These are phyloP conservation scores for Fusarium floridanum DNA, from an alignment of 2,329 filamentous ascomycete species.

Conservation along the genomic window DNA sequence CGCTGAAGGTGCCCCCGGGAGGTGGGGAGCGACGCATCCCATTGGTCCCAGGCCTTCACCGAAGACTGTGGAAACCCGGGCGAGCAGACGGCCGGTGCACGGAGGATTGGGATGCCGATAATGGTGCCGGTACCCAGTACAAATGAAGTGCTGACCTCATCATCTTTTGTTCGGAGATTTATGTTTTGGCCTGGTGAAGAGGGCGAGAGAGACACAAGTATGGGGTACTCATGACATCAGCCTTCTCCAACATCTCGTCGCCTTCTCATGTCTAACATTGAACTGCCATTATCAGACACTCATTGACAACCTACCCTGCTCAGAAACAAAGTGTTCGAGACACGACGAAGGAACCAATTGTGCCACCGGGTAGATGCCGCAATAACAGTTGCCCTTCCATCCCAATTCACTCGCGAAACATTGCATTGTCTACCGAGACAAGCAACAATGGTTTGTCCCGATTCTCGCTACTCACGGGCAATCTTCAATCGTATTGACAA, in stretches of 20 bases:
- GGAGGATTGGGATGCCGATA: conserved; percentile 4
- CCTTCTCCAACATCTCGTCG: not conserved
- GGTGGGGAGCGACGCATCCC: conserved; percentile 40
- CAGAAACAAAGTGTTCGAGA: not conserved
- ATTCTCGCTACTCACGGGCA: not conserved
- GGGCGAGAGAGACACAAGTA: not conserved
- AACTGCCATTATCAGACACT: not conserved
- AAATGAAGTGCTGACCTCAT: conserved; percentile 14
- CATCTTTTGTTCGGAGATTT: not conserved
- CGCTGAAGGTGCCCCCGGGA: conserved; percentile 23
- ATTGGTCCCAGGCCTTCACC: conserved; percentile 40
- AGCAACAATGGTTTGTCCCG: conserved; percentile 23
- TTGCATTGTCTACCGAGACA: not conserved
- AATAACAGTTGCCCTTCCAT: not conserved
- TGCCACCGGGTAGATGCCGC: not conserved
- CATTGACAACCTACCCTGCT: not conserved
- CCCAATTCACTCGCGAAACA: not conserved
- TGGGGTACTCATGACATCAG: conserved; percentile 31
- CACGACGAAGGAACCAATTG: not conserved
- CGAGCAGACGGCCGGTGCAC: not conserved
- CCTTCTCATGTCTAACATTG: not conserved
- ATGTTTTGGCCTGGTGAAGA: not conserved
- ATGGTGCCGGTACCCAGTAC: conserved; percentile 5
- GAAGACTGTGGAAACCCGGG: conserved; percentile 17
- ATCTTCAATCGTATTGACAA: conserved; percentile 10